Percentiles rank a stretch among this genome's conserved stretches.
These are phyloP conservation scores for Ceratocystiopsis sp. DNA, from an alignment of 2,329 filamentous ascomycete species.

Conservation along the genomic window DNA sequence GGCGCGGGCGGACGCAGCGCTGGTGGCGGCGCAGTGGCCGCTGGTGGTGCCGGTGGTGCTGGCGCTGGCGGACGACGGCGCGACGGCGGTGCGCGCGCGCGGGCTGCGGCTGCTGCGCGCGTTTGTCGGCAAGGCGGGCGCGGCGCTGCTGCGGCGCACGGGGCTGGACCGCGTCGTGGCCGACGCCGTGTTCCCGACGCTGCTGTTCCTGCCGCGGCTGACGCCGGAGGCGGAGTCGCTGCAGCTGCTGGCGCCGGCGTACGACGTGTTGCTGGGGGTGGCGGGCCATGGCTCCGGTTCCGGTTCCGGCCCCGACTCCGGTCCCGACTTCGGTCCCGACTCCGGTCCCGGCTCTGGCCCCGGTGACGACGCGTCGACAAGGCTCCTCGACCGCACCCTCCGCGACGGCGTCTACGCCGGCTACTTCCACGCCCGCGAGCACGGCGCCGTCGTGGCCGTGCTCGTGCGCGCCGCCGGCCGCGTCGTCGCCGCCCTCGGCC, in stretches of 20 bases:
- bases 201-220: constrained; percentile 61
- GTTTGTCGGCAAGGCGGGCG: constrained; percentile 36
- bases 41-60: constrained; percentile 54
- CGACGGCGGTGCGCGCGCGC: constrained; percentile 31
- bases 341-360: not conserved
- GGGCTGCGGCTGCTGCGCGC: constrained; percentile 36
- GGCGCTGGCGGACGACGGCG: constrained; percentile 47
- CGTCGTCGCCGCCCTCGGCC: constrained; percentile 38
- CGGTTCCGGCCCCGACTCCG: too few relatives aligned
- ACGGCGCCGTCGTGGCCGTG: constrained; percentile 37
- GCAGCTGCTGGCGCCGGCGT: constrained; percentile 44
- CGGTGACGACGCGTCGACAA: too few relatives aligned
- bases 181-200: constrained; percentile 50
- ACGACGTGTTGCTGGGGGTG: constrained; percentile 47
- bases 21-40: constrained; percentile 44
- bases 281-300: constrained; percentile 16
- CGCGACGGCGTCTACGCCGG: constrained; percentile 37
- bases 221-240: constrained; percentile 59
- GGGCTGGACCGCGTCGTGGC: constrained; percentile 53
- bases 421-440: constrained; percentile 39
- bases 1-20: constrained; percentile 23
- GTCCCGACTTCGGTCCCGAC: too few relatives aligned
- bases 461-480: constrained; percentile 32
- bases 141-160: constrained; percentile 19
- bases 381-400: constrained; percentile 36